These are phyloP conservation scores for Limnanthes douglasii DNA, from an alignment of 345 rosid genomes.

Conservation along the genomic window DNA sequence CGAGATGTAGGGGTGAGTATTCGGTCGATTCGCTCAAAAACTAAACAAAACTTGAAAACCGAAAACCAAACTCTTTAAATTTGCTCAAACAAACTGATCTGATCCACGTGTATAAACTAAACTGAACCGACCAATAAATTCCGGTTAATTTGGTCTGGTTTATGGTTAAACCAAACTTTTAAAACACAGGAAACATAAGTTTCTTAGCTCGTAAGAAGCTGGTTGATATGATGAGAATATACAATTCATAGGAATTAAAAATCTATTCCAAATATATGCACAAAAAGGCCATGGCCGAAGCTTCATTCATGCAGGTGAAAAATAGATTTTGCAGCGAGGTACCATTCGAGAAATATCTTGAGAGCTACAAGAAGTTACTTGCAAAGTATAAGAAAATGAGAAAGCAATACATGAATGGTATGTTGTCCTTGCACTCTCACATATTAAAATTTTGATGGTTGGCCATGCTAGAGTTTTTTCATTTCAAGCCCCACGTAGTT, in stretches of 20 bases:
- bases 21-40: too few species aligned
- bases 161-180: too few species aligned
- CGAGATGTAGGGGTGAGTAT: too few species aligned
- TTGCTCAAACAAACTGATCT: too few species aligned
- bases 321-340: slow-evolving; percentile 28
- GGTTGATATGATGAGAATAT: slow-evolving; percentile 4
- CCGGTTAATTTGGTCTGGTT: too few species aligned
- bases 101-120: too few species aligned
- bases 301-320: slow-evolving; percentile 15
- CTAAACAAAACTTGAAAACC: too few species aligned
- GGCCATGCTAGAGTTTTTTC: not conserved
- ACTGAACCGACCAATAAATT: too few species aligned
- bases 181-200: too few species aligned
- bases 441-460: not conserved
- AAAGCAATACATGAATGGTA: slow-evolving; percentile 38
- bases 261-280: slow-evolving; percentile 7
- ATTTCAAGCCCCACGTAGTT: not conserved
- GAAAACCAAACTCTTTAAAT: too few species aligned
- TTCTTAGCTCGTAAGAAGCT: too few species aligned
- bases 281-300: slow-evolving; percentile 17
- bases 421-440: slow-evolving; percentile 28
- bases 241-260: slow-evolving; percentile 9
- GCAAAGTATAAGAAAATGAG: slow-evolving; percentile 29
- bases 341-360: slow-evolving; percentile 17
- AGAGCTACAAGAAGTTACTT: slow-evolving; percentile 17